phyloP scores from a whole-genome alignment of 163 green algal genomes.

The Chloromonas sp. region DNA sequence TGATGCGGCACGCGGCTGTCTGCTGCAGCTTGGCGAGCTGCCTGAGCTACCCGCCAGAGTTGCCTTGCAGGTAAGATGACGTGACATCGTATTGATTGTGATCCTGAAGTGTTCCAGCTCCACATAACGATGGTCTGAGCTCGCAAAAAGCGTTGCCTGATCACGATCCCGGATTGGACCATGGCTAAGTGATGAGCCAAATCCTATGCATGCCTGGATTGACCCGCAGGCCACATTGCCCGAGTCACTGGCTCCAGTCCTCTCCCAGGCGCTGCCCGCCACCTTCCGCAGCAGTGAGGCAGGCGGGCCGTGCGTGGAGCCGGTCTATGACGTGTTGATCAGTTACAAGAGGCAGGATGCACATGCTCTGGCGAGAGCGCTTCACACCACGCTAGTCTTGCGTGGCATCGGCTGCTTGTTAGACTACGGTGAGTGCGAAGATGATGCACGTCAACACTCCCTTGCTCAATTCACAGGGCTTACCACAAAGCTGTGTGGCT shows the following conservation, averaged over 20 bases:
- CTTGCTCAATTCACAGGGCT: neutral
- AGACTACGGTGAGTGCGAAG: constrained; percentile 5
- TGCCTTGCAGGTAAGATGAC: constrained; percentile 3
- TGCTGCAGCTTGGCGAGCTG: constrained; percentile 15
- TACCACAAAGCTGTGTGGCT: neutral
- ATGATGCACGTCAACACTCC: neutral
- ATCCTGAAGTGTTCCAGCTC: neutral
- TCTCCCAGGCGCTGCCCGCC: neutral
- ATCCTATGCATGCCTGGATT: no score
- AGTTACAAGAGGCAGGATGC: constrained; percentile 16
- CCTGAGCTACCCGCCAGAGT: neutral
- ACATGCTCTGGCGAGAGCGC: neutral
- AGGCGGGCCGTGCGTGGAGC: neutral
- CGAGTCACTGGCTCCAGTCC: neutral
- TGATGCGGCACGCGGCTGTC: constrained; percentile 2
- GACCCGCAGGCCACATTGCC: neutral
- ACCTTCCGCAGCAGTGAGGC: neutral
- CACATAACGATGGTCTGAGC: neutral
- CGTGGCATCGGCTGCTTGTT: constrained; percentile 12
- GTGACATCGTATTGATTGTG: neutral
- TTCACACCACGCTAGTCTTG: constrained; percentile 7
- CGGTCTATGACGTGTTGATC: constrained; percentile 7
- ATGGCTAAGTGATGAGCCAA: no score
- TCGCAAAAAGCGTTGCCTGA: neutral
- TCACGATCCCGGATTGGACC: neutral